Base-by-base conservation (phyloP, 768 basidiomycete genomes). In the Lentinula lateritia region DNA sequence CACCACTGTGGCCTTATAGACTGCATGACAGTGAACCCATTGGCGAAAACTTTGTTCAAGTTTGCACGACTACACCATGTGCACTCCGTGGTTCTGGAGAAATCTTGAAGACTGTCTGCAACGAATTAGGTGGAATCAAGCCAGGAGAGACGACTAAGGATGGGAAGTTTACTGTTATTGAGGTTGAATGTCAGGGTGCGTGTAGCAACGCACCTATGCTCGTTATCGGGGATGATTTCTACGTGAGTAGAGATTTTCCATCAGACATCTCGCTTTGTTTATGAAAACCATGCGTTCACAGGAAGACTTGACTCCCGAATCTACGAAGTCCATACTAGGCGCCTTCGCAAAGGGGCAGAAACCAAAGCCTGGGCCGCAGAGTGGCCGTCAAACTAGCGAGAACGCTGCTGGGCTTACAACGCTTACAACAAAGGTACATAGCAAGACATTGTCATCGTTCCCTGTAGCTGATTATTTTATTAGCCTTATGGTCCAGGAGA, bases 141-240 rank as follows among this genome's bases (percentile, higher is more conserved):
- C 88, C 92, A 23, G 96, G 96, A 6, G 85, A 92, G 71, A 95
- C 95, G n/a, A 97, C 97, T 12, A 83, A 85, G 72, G 94, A 99
- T 71, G 90, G 92, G 45, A 98, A 96, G 75, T 99, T 98, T 75
- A 97, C 97, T 9, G 87, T 98, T 46, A 83, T 99, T 61, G 97
- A 99, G 75, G 97, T 98, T 34, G 97, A 99, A 77, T 99, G 97
- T 75, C 89, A 98, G 69, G 97, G 97, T 61, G 96, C 97, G 58
- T 99, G 97, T 78, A 93, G 90, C 68, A 99, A 98, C 76, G 97
- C 94, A 32, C 93, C 92, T 50, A 98, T 98, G 97, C 80, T 99
- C 74, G 94, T 88, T 63, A 82, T 99, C 68, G 89, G 90, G 32
- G 97, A 99, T 70, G 94, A 98, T 73, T 99, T 95, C 78, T 99